Percentiles rank a stretch among this genome's conserved stretches.
Evolutionary conservation across 805 yeast genomes (phyloP).

Genomic region (Ogataea pilisensis): DNA sequence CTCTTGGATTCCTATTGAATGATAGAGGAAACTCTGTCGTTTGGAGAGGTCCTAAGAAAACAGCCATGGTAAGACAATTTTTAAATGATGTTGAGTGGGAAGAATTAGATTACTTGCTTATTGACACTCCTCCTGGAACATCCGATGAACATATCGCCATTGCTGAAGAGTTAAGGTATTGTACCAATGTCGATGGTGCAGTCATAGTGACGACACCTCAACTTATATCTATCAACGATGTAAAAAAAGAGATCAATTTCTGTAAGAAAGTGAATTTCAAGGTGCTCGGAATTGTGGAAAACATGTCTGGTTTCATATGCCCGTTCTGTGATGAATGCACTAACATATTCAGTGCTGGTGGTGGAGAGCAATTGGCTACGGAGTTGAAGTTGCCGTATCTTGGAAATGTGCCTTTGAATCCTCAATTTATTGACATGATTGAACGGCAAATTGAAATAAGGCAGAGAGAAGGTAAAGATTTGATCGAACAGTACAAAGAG

Average conservation of each 20-base stretch:
- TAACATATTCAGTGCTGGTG: slow-evolving; percentile 88
- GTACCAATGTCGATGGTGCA: slow-evolving; percentile 81
- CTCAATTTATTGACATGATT: slow-evolving; percentile 81
- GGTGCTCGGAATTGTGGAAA: slow-evolving; percentile 85
- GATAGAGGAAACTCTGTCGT: slow-evolving; percentile 88
- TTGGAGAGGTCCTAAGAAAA: slow-evolving; percentile 98
- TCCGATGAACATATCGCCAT: slow-evolving; percentile 97
- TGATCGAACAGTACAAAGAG: slow-evolving; percentile 35
- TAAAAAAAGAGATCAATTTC: slow-evolving; percentile 87
- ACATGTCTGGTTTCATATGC: slow-evolving; percentile 95
- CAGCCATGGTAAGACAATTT: slow-evolving; percentile 96
- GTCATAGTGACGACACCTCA: slow-evolving; percentile 97
- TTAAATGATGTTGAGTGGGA: slow-evolving; percentile 92
- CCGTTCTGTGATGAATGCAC: slow-evolving; percentile 93
- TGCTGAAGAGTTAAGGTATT: slow-evolving; percentile 77
- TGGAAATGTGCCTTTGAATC: slow-evolving; percentile 92
- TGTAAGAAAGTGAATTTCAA: slow-evolving; percentile 80
- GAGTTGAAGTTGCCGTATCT: slow-evolving; percentile 61
- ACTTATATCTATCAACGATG: slow-evolving; percentile 89
- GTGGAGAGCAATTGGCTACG: slow-evolving; percentile 72
- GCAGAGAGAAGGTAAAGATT: slow-evolving; percentile 31
- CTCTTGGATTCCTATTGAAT: slow-evolving; percentile 80
- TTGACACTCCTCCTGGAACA: slow-evolving; percentile 99
- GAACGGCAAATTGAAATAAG: slow-evolving; percentile 72
- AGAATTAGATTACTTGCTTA: slow-evolving; percentile 67